Evolutionary conservation across 2,329 filamentous ascomycete genomes (phyloP).

Genomic region (Pseudocercospora crystallina): DNA sequence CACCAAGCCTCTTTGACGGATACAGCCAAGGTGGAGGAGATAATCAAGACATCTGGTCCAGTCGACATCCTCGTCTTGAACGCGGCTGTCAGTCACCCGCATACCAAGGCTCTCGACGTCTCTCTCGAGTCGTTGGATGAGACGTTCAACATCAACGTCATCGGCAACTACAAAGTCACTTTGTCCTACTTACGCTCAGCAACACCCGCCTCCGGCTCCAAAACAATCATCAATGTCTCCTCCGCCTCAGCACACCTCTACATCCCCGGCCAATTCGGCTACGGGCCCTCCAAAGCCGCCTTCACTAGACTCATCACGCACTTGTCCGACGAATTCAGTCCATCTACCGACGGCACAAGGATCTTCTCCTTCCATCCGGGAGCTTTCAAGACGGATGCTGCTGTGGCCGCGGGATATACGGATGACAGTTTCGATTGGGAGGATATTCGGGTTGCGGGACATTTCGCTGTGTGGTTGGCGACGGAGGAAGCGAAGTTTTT

Average conservation of each 20-base stretch:
- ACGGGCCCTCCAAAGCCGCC: conserved; percentile 17
- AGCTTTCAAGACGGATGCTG: conserved; percentile 3
- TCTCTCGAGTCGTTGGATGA: conserved; percentile 37
- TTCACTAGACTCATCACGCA: conserved; percentile 11
- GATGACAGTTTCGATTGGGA: conserved; percentile 11
- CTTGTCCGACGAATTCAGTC: conserved; percentile 1
- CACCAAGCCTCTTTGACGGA: conserved; percentile 31
- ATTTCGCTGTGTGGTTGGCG: conserved; percentile 41
- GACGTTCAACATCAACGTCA: conserved; percentile 36
- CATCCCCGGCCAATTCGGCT: conserved; percentile 9
- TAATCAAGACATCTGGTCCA: conserved; percentile 33
- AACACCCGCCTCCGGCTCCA: conserved; percentile 22
- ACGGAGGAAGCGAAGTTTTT: conserved; percentile 42
- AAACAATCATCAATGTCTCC: conserved; percentile 37
- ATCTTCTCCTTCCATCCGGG: conserved; percentile 19
- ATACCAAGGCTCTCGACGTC: conserved; percentile 30
- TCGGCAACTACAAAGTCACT: conserved; percentile 35
- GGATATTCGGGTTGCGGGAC: conserved; percentile 25
- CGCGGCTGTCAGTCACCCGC: conserved; percentile 37
- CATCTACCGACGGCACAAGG: background rate
- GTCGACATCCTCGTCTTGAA: conserved; percentile 45
- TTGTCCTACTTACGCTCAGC: conserved; percentile 39
- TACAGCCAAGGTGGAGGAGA: conserved; percentile 28
- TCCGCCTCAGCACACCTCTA: conserved; percentile 37
- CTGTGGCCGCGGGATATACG: background rate